Base-by-base conservation (phyloP, 345 rosid genomes). In the Hypericum perforatum region DNA sequence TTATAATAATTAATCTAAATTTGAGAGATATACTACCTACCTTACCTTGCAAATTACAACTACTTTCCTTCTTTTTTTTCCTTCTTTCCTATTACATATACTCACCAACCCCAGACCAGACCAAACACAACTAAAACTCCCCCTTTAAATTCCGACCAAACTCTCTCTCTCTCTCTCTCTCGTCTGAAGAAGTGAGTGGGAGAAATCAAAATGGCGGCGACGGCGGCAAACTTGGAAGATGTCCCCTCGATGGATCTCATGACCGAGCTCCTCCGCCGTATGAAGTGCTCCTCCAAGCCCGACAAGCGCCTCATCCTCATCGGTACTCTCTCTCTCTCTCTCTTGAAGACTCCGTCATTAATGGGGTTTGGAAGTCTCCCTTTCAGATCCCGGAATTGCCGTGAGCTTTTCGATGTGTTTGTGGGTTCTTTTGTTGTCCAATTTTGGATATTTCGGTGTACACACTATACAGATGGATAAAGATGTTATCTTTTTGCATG, bases 251-350 rank as follows among this genome's bases (percentile, higher is more conserved):
- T 77, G 38, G 73, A 84, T 75, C 92, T 91, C 68, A 85, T 81
- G 92, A 69, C 72, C 16, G 96, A 91, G 79, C 89, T 91, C 59
- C 95, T 91, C 62, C 98, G 92, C 54, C 96, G 98, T 55, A 69
- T 91, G 89, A 82, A 75, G 59, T 91, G 98, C 68, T 71, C 95
- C 53, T 13, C 92, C 63, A 85, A 82, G 44, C 92, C 98, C 39
- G 95, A 91, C 63, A 87, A 85, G 66, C 96, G 95, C 62, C 89
- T 91, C 80, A 74, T 91, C 57, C 84, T 91, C 76, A 66, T 91
- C 39, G 98, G 98, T 87, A 72, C 15, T 22, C 62, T 14, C 6
- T 12, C 36, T 46, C 37, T 45, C 10, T 43, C 7, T 43, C 37
- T 11, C 14, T 44, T 3, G 9, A 6, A 0, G 15, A 7, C 37